A percentile compares a stretch with the other conserved stretches of the same genome.
These are phyloP conservation scores for Oryza glumipatula DNA, from an alignment of 176 grass and related monocot species.

Conservation along the genomic window DNA sequence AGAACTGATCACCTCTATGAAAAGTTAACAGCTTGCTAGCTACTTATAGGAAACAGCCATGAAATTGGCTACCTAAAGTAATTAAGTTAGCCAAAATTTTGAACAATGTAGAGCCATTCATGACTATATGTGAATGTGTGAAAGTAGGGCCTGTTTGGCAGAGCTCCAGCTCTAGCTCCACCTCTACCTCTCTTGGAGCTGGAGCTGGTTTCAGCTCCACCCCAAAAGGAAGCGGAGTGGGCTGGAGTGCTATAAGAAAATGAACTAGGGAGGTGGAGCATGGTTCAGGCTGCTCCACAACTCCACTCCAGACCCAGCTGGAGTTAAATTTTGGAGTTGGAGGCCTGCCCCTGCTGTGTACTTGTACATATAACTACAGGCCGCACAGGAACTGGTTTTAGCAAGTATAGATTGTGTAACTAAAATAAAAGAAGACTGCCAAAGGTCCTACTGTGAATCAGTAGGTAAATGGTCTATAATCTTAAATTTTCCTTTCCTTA, in stretches of 20 bases:
- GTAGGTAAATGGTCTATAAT: not conserved
- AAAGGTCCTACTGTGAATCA: slow-evolving; percentile 16
- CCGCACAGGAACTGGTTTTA: slow-evolving; percentile 16
- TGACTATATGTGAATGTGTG: not conserved
- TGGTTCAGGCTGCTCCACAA: no score
- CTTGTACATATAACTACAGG: not conserved
- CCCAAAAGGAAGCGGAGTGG: no score
- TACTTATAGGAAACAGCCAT: slow-evolving; percentile 9
- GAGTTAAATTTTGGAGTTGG: no score
- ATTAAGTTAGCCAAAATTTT: slow-evolving; percentile 9
- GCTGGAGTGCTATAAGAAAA: no score
- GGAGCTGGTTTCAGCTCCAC: no score
- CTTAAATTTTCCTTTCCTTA: not conserved
- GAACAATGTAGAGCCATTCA: not conserved
- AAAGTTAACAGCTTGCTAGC: not conserved
- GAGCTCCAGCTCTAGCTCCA: no score
- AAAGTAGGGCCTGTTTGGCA: no score
- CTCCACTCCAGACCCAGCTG: no score
- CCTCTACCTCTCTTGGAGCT: no score
- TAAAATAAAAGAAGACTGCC: slow-evolving; percentile 3
- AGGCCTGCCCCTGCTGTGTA: not conserved
- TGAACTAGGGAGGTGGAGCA: no score
- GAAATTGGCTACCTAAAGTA: not conserved
- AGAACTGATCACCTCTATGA: not conserved
- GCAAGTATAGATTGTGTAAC: not conserved